Evolutionary conservation across 108 stramenopile genomes (phyloP).

Genomic region (Aurantiochytrium sp.): DNA sequence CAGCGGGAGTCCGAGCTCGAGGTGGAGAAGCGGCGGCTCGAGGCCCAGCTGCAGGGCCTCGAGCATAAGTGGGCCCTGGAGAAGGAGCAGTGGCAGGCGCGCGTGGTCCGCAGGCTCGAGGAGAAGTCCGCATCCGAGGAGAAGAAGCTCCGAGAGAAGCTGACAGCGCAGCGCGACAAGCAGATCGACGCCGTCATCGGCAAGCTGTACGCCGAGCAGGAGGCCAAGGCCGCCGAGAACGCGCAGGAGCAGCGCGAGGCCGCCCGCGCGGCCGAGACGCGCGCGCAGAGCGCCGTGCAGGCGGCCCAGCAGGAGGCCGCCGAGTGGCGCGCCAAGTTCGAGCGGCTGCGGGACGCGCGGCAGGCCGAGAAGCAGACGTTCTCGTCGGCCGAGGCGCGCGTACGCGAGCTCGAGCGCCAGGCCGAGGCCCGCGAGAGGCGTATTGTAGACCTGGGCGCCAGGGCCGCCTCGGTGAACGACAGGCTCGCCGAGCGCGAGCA

Average conservation of each 20-base stretch:
- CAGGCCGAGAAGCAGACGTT: background rate
- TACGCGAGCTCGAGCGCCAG: background rate
- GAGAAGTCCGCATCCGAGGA: background rate
- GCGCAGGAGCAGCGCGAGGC: background rate
- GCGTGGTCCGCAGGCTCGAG: background rate
- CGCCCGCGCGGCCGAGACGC: background rate
- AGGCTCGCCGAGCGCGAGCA: background rate
- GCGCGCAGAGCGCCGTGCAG: background rate
- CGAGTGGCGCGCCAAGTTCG: slow-evolving; percentile 23
- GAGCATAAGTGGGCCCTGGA: background rate
- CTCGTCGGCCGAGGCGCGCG: background rate
- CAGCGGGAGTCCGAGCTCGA: background rate
- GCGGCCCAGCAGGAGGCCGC: background rate
- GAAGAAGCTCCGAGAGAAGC: background rate
- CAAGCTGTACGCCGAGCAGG: slow-evolving; percentile 31
- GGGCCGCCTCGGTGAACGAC: background rate
- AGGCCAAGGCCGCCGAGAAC: background rate
- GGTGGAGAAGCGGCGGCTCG: background rate
- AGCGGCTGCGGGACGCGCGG: background rate
- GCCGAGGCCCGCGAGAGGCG: background rate
- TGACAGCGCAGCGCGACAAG: background rate
- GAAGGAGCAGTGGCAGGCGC: slow-evolving; percentile 25
- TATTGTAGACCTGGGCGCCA: background rate
- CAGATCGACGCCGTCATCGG: slow-evolving; percentile 26
- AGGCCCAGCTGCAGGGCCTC: background rate